These are phyloP conservation scores for Colletotrichum tamarilloi DNA, from an alignment of 2,329 filamentous ascomycete species.

Conservation along the genomic window DNA sequence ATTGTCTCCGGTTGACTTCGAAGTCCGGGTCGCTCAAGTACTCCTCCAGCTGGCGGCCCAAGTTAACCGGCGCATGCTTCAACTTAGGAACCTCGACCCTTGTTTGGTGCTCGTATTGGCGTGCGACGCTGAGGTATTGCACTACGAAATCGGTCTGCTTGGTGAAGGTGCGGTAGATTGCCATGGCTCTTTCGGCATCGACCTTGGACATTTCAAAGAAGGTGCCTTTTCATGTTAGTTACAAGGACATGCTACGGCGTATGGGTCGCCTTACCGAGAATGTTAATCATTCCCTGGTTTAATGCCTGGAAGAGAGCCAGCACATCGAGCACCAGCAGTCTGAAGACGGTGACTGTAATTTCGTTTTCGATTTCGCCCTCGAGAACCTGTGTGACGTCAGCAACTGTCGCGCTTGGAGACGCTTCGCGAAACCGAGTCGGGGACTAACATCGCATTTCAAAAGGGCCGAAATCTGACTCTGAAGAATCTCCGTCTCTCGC, in stretches of 20 bases:
- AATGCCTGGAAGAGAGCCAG: slow-evolving; percentile 92
- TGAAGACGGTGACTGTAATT: slow-evolving; percentile 93
- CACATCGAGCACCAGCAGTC: slow-evolving; percentile 89
- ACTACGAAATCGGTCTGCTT: slow-evolving; percentile 94
- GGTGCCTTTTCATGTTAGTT: slow-evolving; percentile 69
- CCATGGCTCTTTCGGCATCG: slow-evolving; percentile 91
- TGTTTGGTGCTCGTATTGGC: slow-evolving; percentile 92
- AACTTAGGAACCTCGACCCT: slow-evolving; percentile 95
- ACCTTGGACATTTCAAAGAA: slow-evolving; percentile 98
- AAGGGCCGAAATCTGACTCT: slow-evolving; percentile 86
- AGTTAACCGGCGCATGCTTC: slow-evolving; percentile 94
- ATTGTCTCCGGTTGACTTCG: slow-evolving; percentile 91
- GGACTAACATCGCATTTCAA: slow-evolving; percentile 86
- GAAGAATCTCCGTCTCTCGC: slow-evolving; percentile 90
- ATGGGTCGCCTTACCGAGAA: slow-evolving; percentile 74
- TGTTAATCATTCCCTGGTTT: slow-evolving; percentile 97
- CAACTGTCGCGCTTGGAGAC: neutral
- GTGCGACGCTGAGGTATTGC: slow-evolving; percentile 85
- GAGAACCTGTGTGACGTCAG: slow-evolving; percentile 70
- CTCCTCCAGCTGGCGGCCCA: slow-evolving; percentile 90
- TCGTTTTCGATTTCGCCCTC: slow-evolving; percentile 93
- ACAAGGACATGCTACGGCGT: slow-evolving; percentile 7
- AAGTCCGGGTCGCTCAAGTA: slow-evolving; percentile 96
- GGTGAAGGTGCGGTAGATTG: slow-evolving; percentile 92
- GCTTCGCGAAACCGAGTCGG: neutral